Percentiles rank a stretch among this genome's conserved stretches.
phyloP scores from a whole-genome alignment of 1,284 basidiomycete genomes.

The Ustilago tritici region DNA sequence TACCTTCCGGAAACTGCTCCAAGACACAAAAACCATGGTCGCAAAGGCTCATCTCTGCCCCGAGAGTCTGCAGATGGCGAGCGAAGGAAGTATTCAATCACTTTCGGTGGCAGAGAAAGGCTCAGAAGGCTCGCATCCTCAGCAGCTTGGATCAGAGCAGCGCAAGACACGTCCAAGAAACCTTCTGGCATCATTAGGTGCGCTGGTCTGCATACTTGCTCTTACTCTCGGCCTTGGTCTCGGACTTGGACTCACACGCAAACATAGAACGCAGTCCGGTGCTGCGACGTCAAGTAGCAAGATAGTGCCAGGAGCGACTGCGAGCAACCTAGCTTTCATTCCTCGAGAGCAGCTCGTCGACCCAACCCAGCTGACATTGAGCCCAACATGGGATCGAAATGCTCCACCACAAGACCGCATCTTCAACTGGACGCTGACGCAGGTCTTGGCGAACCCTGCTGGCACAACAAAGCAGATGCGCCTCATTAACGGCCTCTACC shows the following conservation, averaged over 20 bases:
- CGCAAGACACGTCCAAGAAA: constrained; percentile 5
- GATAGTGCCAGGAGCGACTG: constrained; percentile 28
- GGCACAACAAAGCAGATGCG: constrained; percentile 57
- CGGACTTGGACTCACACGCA: constrained; percentile 70
- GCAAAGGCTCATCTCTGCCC: background rate
- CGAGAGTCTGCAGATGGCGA: constrained; percentile 7
- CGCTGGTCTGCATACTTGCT: constrained; percentile 62
- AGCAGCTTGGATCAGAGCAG: background rate
- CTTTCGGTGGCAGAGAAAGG: constrained; percentile 13
- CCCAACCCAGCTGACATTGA: constrained; percentile 46
- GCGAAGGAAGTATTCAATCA: constrained; percentile 20
- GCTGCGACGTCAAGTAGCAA: constrained; percentile 12
- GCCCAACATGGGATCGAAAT: constrained; percentile 48
- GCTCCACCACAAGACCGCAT: constrained; percentile 47
- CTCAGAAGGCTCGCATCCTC: background rate
- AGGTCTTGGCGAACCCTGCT: constrained; percentile 49
- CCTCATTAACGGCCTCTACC: constrained; percentile 55
- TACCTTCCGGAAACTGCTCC: background rate
- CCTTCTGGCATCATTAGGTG: background rate
- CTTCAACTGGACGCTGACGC: constrained; percentile 55
- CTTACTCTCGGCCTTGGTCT: constrained; percentile 71
- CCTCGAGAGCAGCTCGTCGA: constrained; percentile 38
- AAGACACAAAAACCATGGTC: background rate
- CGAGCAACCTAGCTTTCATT: constrained; percentile 52
- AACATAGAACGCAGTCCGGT: constrained; percentile 31